These are phyloP conservation scores for Chaetomidium leptoderma DNA, from an alignment of 495 filamentous ascomycete species.

Conservation along the genomic window DNA sequence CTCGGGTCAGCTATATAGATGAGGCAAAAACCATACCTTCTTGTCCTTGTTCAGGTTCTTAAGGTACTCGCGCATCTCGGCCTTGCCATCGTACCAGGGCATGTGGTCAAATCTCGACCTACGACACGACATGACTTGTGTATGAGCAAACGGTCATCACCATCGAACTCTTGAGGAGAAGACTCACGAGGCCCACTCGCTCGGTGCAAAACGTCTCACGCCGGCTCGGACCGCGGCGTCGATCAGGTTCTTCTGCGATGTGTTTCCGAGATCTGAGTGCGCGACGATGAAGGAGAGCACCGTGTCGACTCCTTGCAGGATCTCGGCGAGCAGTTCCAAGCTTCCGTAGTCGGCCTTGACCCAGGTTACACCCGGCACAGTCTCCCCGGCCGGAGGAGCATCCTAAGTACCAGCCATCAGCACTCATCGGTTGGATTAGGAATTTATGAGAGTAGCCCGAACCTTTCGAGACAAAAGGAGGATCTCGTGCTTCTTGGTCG, in stretches of 20 bases:
- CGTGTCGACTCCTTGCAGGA: conserved; percentile 49
- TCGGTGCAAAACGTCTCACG: conserved; percentile 54
- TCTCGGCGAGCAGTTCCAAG: conserved; percentile 30
- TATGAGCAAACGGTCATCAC: conserved; percentile 2
- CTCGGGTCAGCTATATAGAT: background rate
- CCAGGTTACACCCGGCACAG: conserved; percentile 32
- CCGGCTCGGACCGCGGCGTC: conserved; percentile 51
- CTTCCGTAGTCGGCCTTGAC: conserved; percentile 45
- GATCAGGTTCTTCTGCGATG: conserved; percentile 45
- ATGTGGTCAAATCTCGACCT: conserved; percentile 28
- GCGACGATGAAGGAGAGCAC: conserved; percentile 51
- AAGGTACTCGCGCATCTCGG: conserved; percentile 46
- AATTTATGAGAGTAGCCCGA: background rate
- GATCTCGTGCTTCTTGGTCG: conserved; percentile 50
- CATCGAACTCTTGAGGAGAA: background rate
- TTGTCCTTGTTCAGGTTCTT: conserved; percentile 47
- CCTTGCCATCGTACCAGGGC: conserved; percentile 51
- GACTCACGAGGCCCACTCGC: conserved; percentile 36
- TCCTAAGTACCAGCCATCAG: too few relatives aligned
- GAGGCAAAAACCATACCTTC: too few relatives aligned
- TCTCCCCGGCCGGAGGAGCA: conserved; percentile 2
- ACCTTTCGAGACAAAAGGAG: conserved; percentile 42
- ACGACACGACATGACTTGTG: background rate
- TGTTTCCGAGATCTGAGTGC: conserved; percentile 34
- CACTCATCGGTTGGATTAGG: too few relatives aligned